Evolutionary conservation across 371 early-diverging fungal genomes (phyloP).

Genomic region (Mucor mucedo): DNA sequence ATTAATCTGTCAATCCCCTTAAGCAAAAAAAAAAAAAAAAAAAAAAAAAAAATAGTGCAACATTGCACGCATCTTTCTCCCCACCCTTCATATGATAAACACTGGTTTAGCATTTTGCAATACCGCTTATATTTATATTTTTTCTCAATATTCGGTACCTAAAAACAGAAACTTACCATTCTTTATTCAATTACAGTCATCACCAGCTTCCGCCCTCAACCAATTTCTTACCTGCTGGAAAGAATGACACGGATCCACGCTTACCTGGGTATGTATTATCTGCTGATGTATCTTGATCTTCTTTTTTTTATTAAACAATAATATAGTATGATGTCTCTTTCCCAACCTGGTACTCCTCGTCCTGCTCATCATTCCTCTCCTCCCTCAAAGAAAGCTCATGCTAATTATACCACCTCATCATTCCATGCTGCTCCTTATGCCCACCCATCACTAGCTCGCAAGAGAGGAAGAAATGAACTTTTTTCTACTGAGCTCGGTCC

Average conservation of each 20-base stretch:
- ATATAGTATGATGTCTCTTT: conserved; percentile 46
- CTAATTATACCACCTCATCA: conserved; percentile 35
- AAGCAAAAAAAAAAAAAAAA: not conserved
- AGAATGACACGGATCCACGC: conserved; percentile 40
- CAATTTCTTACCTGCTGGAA: conserved; percentile 34
- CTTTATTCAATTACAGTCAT: conserved; percentile 22
- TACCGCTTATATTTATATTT: conserved; percentile 4
- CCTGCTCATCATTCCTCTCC: conserved; percentile 33
- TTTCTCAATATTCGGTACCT: conserved; percentile 5
- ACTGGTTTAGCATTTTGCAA: conserved; percentile 10
- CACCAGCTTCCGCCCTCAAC: conserved; percentile 34
- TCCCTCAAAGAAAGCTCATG: conserved; percentile 26
- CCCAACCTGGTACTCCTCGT: conserved; percentile 57
- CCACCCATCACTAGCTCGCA: conserved; percentile 34
- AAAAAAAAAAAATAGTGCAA: conserved; percentile 23
- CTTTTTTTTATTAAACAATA: not conserved
- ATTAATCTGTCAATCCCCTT: conserved; percentile 6
- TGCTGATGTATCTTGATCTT: conserved; percentile 5
- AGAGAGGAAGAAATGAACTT: conserved; percentile 44
- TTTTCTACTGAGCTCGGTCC: conserved; percentile 57
- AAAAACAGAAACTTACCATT: conserved; percentile 5
- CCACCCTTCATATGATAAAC: not conserved
- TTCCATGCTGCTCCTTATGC: conserved; percentile 41
- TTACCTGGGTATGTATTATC: conserved; percentile 43
- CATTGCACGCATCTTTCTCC: conserved; percentile 21